phyloP scores from a whole-genome alignment of 352 stramenopile species.

The Pythium aristosporum region DNA sequence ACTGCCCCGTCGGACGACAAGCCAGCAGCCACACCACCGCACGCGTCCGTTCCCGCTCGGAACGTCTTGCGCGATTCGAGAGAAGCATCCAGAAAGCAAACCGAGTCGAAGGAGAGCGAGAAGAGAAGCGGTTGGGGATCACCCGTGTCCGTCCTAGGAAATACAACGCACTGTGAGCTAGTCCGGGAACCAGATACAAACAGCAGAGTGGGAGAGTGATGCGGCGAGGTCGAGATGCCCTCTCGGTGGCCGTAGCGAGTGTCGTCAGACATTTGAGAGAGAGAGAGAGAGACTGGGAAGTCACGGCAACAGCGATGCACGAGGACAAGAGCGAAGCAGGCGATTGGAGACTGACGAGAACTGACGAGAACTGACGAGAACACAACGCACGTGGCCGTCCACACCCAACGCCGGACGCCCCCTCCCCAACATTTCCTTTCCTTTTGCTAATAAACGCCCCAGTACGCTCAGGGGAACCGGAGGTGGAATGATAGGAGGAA shows the following conservation, averaged over 20 bases:
- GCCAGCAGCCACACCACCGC: slow-evolving; percentile 3
- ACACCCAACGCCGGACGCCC: slow-evolving; percentile 24
- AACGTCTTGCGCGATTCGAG: background rate
- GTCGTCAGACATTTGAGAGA: background rate
- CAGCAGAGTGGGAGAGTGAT: too few relatives aligned
- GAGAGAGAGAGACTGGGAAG: background rate
- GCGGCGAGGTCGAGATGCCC: background rate
- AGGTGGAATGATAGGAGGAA: too few relatives aligned
- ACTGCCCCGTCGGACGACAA: slow-evolving; percentile 22
- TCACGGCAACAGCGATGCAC: background rate
- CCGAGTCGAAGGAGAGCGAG: too few relatives aligned
- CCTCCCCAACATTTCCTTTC: slow-evolving; percentile 76
- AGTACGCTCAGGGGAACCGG: slow-evolving; percentile 12
- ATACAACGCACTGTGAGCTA: too few relatives aligned
- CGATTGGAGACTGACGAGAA: slow-evolving; percentile 4
- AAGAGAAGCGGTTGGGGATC: too few relatives aligned
- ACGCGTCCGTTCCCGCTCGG: background rate
- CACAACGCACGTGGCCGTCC: background rate
- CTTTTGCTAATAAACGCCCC: slow-evolving; percentile 32
- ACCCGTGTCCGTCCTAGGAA: too few relatives aligned
- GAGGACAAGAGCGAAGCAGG: slow-evolving; percentile 19
- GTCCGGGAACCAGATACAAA: too few relatives aligned
- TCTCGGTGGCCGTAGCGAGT: background rate
- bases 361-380: background rate
- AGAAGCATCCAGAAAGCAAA: background rate